Base-by-base conservation (phyloP, 2,329 filamentous ascomycete species). In the Neoascochyta sp. region DNA sequence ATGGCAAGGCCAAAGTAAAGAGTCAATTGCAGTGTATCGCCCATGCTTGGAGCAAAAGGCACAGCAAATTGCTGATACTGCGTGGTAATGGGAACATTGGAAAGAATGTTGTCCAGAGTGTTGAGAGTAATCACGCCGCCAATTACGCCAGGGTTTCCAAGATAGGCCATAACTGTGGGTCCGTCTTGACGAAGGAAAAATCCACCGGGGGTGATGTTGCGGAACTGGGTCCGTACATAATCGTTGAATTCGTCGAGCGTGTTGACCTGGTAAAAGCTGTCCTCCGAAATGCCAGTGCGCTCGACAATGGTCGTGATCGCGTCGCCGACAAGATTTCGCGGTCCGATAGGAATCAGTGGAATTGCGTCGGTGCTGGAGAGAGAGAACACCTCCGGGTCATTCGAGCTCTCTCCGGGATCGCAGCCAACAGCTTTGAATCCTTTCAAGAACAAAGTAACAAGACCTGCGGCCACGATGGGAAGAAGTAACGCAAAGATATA, bases 1-100 rank as follows among this genome's bases (percentile, higher is more conserved):
- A 93, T 79, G 1, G 82, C 85, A 7, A 95, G 71, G 9, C 83
- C 80, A 56, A 92, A 83, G 62, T 95, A 95, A 7, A 86, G 70
- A 22, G 90, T 77, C 11, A 94, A 70, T 55, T 93, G 86, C 14
- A 95, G 65, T 1, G 81, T 80, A 28, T 89, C 72, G 12, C 86
- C 86, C 7, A 80, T 77, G 12, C 70, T 70, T 0, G 84, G 78
- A 15, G 75, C 68, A 65, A 81, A 89, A 0, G 86, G 84, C 0
- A 78, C 74, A 41, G 86, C 86, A 50, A 95, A 94, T 9, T 76
- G 66, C 27, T 83, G 75, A 61, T 81, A 95, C 27, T 78, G 75
- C 1, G 82, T 84, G 3, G 74, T 70, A 38, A 95, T 88, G 3
- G 76, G 75, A 5, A 76, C 74, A 32, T 83, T 80, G 13, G 76